phyloP scores from a whole-genome alignment of 139 green algal species.

The Edaphochlamys debaryana region DNA sequence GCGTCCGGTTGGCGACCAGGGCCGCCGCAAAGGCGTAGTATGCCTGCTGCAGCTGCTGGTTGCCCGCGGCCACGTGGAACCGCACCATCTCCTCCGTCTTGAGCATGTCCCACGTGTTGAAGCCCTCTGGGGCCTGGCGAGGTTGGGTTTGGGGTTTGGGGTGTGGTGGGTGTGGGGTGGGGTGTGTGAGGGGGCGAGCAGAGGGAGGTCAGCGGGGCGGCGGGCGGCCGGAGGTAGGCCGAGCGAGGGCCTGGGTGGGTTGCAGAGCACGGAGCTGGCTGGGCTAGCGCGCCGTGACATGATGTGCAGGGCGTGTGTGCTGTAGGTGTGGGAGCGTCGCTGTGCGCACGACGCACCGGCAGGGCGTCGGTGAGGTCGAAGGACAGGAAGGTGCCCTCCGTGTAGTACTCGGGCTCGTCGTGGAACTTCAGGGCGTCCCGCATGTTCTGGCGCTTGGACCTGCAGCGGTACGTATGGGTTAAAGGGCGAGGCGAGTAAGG shows the following conservation, averaged over 20 bases:
- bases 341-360: no score
- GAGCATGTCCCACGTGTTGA: background rate
- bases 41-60: slow-evolving; percentile 43
- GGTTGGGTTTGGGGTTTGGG: background rate
- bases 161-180: background rate
- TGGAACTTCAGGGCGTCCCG: slow-evolving; percentile 48
- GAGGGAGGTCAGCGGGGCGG: no score
- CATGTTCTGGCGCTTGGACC: slow-evolving; percentile 54
- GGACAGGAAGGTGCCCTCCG: background rate
- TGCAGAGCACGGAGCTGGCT: no score
- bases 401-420: slow-evolving; percentile 43
- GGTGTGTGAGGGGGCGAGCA: no score
- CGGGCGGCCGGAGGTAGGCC: no score
- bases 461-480: no score
- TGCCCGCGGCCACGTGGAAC: slow-evolving; percentile 39
- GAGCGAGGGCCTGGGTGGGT: no score
- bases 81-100: slow-evolving; percentile 44
- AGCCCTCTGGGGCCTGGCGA: background rate
- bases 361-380: no score
- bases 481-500: no score
- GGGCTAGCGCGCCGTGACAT: no score
- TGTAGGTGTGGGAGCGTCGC: no score
- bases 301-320: no score
- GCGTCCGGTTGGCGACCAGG: background rate
- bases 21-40: slow-evolving; percentile 45